phyloP scores from a whole-genome alignment of 371 early-diverging fungal genomes.

The Circinella minor region DNA sequence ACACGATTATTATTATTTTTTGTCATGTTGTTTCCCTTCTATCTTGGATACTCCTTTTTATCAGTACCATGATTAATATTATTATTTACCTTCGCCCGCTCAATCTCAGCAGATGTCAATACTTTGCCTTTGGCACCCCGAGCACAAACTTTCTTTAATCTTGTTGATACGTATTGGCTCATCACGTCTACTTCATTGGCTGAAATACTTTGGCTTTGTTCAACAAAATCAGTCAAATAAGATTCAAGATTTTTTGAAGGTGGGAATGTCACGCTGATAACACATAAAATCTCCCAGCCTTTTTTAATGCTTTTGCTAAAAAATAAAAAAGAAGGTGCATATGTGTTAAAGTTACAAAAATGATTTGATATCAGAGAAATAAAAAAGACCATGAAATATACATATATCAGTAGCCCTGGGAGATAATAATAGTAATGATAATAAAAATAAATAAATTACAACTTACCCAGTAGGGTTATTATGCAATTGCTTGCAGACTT shows the following conservation, averaged over 20 bases:
- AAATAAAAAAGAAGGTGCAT: neutral
- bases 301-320: conserved; percentile 68
- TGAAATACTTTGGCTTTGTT: conserved; percentile 56
- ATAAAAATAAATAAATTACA: too few relatives aligned
- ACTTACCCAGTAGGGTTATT: conserved; percentile 79
- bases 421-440: too few relatives aligned
- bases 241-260: conserved; percentile 91
- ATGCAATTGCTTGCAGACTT: conserved; percentile 90
- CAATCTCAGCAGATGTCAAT: conserved; percentile 79
- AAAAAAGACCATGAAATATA: too few relatives aligned
- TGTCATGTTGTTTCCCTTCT: too few relatives aligned
- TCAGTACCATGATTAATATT: neutral
- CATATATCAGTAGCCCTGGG: too few relatives aligned
- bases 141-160: conserved; percentile 72
- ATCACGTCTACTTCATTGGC: conserved; percentile 60
- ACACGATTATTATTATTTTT: too few relatives aligned
- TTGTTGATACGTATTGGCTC: conserved; percentile 64
- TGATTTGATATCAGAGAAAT: too few relatives aligned
- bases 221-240: conserved; percentile 82
- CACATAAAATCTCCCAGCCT: conserved; percentile 92
- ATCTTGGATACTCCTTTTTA: neutral
- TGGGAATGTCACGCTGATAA: conserved; percentile 86
- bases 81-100: conserved; percentile 66
- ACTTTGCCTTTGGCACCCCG: conserved; percentile 86
- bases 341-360: neutral